Conservation (phyloP, 108 stramenopile species). For the Nitzschia putrida region DNA sequence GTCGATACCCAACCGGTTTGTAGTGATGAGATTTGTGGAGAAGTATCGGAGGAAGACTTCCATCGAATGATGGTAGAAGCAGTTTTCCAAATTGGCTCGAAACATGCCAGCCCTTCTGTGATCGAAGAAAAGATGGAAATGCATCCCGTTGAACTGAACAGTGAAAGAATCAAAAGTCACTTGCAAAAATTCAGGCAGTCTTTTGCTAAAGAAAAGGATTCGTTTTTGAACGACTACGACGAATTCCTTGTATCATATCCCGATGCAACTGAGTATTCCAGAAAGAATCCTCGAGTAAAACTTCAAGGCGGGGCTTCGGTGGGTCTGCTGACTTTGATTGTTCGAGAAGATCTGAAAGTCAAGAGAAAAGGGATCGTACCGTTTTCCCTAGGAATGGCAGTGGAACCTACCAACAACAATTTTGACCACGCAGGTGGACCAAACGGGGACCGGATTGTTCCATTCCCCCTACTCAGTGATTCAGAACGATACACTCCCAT, state of each 20-base stretch:
- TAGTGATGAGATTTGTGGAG: background rate
- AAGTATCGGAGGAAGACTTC: background rate
- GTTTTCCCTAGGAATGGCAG: background rate
- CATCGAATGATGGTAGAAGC: background rate
- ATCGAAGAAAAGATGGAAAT: background rate
- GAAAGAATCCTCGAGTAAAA: background rate
- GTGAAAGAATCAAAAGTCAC: background rate
- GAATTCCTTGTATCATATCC: background rate
- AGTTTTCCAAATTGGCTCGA: background rate
- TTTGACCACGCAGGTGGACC: too few species aligned
- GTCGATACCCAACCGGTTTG: too few species aligned
- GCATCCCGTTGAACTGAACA: background rate
- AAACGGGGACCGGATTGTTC: too few species aligned
- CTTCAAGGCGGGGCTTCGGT: background rate
- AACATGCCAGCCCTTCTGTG: background rate
- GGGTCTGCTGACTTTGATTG: background rate
- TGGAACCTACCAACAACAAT: background rate
- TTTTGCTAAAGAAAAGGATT: background rate
- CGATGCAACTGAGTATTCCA: background rate
- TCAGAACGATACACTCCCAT: background rate
- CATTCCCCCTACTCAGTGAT: background rate
- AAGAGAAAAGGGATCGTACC: background rate
- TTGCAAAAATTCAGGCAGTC: background rate
- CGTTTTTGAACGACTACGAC: background rate
- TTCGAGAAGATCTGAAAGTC: background rate